Percentiles rank a stretch among this genome's conserved stretches.
These are phyloP conservation scores for Tetrapyrgos nigripes DNA, from an alignment of 1,284 basidiomycete genomes.

Conservation along the genomic window DNA sequence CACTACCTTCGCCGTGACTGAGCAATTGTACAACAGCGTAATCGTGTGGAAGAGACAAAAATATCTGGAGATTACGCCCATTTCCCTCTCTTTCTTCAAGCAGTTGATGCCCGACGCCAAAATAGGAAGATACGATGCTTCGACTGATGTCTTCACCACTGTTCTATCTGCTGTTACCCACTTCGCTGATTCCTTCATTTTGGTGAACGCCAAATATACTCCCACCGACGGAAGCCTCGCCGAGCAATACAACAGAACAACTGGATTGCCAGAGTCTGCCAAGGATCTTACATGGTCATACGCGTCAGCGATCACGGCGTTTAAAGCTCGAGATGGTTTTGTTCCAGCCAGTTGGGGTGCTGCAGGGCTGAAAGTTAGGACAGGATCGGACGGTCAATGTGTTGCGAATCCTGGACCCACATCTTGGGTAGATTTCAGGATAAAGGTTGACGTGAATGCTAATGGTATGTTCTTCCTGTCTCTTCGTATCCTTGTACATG, in stretches of 20 bases:
- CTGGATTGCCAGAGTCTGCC: constrained; percentile 59
- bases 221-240: constrained; percentile 58
- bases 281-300: constrained; percentile 72
- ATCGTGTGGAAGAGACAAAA: constrained; percentile 61
- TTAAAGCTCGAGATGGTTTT: constrained; percentile 52
- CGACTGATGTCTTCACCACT: constrained; percentile 49
- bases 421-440: constrained; percentile 68
- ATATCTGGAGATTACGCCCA: constrained; percentile 55
- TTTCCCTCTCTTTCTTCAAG: constrained; percentile 69
- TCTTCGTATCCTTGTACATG: neutral
- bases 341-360: constrained; percentile 70
- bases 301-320: constrained; percentile 59
- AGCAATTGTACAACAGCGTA: constrained; percentile 72
- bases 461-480: neutral
- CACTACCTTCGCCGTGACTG: constrained; percentile 66
- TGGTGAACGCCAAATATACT: constrained; percentile 58
- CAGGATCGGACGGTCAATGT: constrained; percentile 39
- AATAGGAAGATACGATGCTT: constrained; percentile 52
- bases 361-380: constrained; percentile 55
- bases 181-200: constrained; percentile 67
- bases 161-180: constrained; percentile 50
- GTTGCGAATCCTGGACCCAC: constrained; percentile 40
- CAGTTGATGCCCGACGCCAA: constrained; percentile 52
- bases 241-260: constrained; percentile 57
- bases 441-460: constrained; percentile 45